A percentile compares a stretch with the other conserved stretches of the same genome.
These are phyloP conservation scores for Aspergillus hiratsukae DNA, from an alignment of 2,329 filamentous ascomycete genomes.

Conservation along the genomic window DNA sequence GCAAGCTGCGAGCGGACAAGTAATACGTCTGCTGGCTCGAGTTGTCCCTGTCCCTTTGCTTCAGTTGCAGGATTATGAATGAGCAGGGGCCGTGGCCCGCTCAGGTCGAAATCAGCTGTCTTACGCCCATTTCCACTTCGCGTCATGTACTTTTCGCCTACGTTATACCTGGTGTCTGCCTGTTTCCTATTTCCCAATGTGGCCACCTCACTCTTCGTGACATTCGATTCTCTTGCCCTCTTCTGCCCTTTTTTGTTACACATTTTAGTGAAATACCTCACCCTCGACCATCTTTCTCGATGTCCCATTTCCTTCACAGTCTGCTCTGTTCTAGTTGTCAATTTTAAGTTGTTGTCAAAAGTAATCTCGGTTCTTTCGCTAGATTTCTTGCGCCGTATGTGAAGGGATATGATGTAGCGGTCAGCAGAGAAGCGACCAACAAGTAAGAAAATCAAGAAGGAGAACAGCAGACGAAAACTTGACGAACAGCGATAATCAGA, in stretches of 20 bases:
- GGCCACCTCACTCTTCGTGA: constrained; percentile 15
- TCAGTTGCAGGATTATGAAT: constrained; percentile 21
- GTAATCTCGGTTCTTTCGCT: not conserved
- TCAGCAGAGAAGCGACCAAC: not conserved
- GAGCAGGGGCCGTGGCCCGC: constrained; percentile 14
- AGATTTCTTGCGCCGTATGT: not conserved
- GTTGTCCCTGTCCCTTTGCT: constrained; percentile 15
- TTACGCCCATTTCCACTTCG: constrained; percentile 32
- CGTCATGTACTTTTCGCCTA: constrained; percentile 38
- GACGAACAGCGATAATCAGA: not conserved
- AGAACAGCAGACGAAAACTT: not conserved
- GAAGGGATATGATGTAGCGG: not conserved
- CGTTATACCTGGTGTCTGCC: constrained; percentile 31
- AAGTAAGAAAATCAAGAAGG: not conserved
- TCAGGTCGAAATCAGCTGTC: constrained; percentile 16
- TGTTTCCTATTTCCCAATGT: constrained; percentile 22
- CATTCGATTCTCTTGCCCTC: constrained; percentile 14
- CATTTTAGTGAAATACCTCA: constrained; percentile 24
- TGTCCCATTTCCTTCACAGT: constrained; percentile 8
- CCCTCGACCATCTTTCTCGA: constrained; percentile 17
- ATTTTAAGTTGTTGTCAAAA: constrained; percentile 14
- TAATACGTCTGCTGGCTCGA: constrained; percentile 12
- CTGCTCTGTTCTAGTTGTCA: constrained; percentile 19
- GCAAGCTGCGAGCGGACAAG: constrained; percentile 12
- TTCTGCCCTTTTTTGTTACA: constrained; percentile 16